These are phyloP conservation scores for Candida maris DNA, from an alignment of 805 yeast genomes.

Conservation along the genomic window DNA sequence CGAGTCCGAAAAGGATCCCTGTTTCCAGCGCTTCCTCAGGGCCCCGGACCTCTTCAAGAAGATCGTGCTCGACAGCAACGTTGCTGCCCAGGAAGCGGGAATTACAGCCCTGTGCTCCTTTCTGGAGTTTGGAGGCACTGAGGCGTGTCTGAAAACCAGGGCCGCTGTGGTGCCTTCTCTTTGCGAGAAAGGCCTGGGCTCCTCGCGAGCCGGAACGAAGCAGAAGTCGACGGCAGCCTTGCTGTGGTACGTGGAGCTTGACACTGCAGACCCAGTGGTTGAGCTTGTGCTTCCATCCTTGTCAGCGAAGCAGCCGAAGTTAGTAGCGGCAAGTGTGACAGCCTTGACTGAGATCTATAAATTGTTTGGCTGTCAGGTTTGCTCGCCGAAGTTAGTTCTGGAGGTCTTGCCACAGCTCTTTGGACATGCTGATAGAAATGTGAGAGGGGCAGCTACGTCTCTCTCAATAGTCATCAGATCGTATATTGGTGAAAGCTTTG, in stretches of 20 bases:
- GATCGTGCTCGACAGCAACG: slow-evolving; percentile 74
- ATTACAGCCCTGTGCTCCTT: slow-evolving; percentile 51
- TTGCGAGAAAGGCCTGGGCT: slow-evolving; percentile 78
- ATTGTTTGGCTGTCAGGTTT: slow-evolving; percentile 60
- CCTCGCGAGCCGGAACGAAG: slow-evolving; percentile 73
- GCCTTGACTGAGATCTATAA: slow-evolving; percentile 54
- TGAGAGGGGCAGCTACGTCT: slow-evolving; percentile 71
- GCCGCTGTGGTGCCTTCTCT: slow-evolving; percentile 44
- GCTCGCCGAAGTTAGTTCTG: slow-evolving; percentile 55
- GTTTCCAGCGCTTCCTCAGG: slow-evolving; percentile 47
- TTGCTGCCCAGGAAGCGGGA: slow-evolving; percentile 88
- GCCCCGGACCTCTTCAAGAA: slow-evolving; percentile 55
- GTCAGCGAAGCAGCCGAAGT: slow-evolving; percentile 67
- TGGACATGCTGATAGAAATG: slow-evolving; percentile 82
- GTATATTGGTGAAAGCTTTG: slow-evolving; percentile 68
- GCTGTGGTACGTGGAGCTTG: slow-evolving; percentile 60
- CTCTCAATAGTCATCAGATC: slow-evolving; percentile 66
- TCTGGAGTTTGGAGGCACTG: slow-evolving; percentile 53
- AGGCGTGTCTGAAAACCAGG: slow-evolving; percentile 39
- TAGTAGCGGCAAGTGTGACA: slow-evolving; percentile 62
- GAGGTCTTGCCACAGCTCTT: slow-evolving; percentile 64
- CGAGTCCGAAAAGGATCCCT: slow-evolving; percentile 50
- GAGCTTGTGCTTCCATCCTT: slow-evolving; percentile 64
- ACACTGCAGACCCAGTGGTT: slow-evolving; percentile 60
- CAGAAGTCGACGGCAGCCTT: slow-evolving; percentile 61